Evolutionary conservation across 768 basidiomycete genomes (phyloP).

Genomic region (Chalciporus piperatus): DNA sequence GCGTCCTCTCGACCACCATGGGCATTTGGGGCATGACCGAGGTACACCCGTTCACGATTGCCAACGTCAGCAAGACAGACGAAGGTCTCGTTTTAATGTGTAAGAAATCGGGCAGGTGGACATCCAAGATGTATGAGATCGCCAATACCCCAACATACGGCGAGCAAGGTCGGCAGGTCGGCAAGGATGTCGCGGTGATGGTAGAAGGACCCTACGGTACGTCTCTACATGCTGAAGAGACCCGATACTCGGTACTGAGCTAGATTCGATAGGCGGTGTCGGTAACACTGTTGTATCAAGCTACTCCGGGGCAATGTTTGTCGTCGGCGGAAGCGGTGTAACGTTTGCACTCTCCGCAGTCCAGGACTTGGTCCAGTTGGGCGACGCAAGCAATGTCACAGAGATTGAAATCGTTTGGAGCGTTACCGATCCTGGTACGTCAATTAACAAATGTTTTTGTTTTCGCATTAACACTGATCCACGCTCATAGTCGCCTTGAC

Average conservation of each 20-base stretch:
- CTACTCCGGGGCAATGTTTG: constrained; percentile 64
- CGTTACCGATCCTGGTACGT: constrained; percentile 51
- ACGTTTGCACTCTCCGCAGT: constrained; percentile 63
- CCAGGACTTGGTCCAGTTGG: constrained; percentile 55
- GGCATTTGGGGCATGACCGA: constrained; percentile 58
- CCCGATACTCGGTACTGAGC: background rate
- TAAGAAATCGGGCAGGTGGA: constrained; percentile 69
- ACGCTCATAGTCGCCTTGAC: constrained; percentile 37
- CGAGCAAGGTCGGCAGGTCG: constrained; percentile 25
- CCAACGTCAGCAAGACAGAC: constrained; percentile 51
- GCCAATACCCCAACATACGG: constrained; percentile 37
- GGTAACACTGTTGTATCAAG: constrained; percentile 61
- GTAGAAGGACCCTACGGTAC: constrained; percentile 57
- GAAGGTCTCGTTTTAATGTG: constrained; percentile 67
- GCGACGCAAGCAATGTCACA: constrained; percentile 52
- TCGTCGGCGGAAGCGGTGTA: constrained; percentile 77
- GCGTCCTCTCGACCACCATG: constrained; percentile 56
- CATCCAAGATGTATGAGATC: constrained; percentile 51
- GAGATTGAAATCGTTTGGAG: constrained; percentile 69
- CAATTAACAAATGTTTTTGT: background rate
- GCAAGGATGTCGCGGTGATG: constrained; percentile 36
- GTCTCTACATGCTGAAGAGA: constrained; percentile 8
- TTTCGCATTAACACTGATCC: background rate
- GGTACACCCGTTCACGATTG: constrained; percentile 81
- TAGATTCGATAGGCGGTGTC: constrained; percentile 44